Evolutionary conservation across 2,329 filamentous ascomycete species (phyloP).

Genomic region (Dactylellina drechsleri): DNA sequence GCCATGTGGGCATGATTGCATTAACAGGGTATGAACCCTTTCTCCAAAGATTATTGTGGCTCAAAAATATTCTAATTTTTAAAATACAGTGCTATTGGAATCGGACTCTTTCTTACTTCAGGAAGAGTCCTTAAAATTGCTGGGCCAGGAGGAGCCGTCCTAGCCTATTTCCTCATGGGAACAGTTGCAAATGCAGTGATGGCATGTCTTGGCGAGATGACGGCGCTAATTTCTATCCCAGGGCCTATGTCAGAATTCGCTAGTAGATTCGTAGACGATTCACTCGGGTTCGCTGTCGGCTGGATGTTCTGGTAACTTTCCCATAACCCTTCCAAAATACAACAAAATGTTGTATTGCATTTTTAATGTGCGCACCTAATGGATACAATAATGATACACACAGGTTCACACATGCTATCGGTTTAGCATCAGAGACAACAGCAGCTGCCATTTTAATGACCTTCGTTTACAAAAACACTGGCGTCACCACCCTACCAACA

Average conservation of each 20-base stretch:
- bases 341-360: conserved; percentile 36
- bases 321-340: conserved; percentile 52
- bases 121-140: conserved; percentile 62
- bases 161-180: conserved; percentile 61
- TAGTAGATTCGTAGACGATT: conserved; percentile 62
- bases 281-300: conserved; percentile 64
- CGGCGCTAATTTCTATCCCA: conserved; percentile 62
- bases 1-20: conserved; percentile 61
- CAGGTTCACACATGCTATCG: conserved; percentile 61
- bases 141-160: conserved; percentile 61
- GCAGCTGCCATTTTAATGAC: conserved; percentile 63
- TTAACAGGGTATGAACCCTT: conserved; percentile 59
- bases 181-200: conserved; percentile 62
- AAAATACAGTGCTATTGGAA: conserved; percentile 57
- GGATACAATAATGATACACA: conserved; percentile 59
- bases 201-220: conserved; percentile 62
- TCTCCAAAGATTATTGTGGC: neutral
- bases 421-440: conserved; percentile 61
- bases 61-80: neutral
- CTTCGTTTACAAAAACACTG: conserved; percentile 61
- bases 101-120: conserved; percentile 61
- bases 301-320: conserved; percentile 64
- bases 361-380: neutral
- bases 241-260: conserved; percentile 63
- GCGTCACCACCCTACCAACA: conserved; percentile 43